Conservation (phyloP, 805 yeast genomes). For the Yueomyces sp. region DNA sequence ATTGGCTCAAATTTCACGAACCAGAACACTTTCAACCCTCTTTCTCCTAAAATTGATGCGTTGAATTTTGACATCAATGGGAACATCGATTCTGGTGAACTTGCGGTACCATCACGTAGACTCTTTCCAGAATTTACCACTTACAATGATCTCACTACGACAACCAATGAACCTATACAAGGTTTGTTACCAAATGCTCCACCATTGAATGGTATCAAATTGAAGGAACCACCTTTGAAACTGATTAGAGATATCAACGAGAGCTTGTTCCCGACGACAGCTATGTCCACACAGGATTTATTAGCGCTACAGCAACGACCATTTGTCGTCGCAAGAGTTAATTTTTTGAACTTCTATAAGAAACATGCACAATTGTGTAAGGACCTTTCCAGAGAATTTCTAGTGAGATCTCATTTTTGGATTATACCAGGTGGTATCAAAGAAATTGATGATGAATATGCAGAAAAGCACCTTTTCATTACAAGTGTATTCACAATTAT, state of each 20-base stretch:
- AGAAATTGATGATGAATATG: constrained; percentile 33
- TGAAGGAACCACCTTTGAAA: constrained; percentile 26
- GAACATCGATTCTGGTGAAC: too few relatives aligned
- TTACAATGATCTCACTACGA: background rate
- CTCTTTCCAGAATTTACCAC: background rate
- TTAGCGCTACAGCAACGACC: constrained; percentile 23
- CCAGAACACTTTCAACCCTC: too few relatives aligned
- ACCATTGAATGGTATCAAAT: constrained; percentile 2
- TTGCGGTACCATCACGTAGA: too few relatives aligned
- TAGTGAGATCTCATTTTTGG: constrained; percentile 45
- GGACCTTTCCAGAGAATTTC: constrained; percentile 32
- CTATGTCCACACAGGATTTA: constrained; percentile 15
- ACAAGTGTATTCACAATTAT: constrained; percentile 39
- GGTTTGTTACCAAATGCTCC: background rate
- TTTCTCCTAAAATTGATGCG: too few relatives aligned
- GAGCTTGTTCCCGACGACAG: constrained; percentile 24
- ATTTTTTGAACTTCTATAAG: constrained; percentile 34
- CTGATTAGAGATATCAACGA: constrained; percentile 27
- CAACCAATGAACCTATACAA: too few relatives aligned
- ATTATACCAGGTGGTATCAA: constrained; percentile 50
- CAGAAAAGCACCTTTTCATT: constrained; percentile 38
- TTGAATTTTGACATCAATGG: too few relatives aligned
- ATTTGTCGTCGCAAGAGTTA: constrained; percentile 27
- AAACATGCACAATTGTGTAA: constrained; percentile 32
- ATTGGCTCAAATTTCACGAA: background rate